These are phyloP conservation scores for Leccinum arenicola DNA, from an alignment of 768 basidiomycete genomes.

Conservation along the genomic window DNA sequence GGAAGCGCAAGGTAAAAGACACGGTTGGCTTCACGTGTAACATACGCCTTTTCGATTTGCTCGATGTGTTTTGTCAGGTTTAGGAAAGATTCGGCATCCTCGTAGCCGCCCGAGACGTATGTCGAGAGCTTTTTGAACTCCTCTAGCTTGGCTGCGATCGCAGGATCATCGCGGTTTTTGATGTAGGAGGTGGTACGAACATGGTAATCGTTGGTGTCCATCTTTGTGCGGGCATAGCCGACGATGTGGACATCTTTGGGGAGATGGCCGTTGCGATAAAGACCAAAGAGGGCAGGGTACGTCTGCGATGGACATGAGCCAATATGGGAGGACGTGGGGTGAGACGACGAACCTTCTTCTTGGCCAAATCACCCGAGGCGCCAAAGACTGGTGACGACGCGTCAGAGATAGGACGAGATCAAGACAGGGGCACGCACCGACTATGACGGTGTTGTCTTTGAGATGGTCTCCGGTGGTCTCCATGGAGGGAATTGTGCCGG, in stretches of 20 bases:
- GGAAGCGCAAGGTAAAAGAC: slow-evolving; percentile 97
- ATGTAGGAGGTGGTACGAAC: slow-evolving; percentile 83
- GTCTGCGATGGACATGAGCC: slow-evolving; percentile 60
- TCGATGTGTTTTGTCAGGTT: slow-evolving; percentile 73
- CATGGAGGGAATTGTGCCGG: slow-evolving; percentile 91
- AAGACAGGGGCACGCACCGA: slow-evolving; percentile 53
- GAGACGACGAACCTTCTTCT: slow-evolving; percentile 82
- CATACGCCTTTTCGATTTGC: slow-evolving; percentile 72
- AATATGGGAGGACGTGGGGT: slow-evolving; percentile 1
- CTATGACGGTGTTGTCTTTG: slow-evolving; percentile 85
- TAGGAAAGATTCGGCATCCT: slow-evolving; percentile 77
- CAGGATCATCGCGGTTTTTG: slow-evolving; percentile 66
- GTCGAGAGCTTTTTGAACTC: slow-evolving; percentile 80
- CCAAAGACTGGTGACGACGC: slow-evolving; percentile 65
- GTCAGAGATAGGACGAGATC: slow-evolving; percentile 9
- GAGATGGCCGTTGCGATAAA: slow-evolving; percentile 77
- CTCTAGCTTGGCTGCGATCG: slow-evolving; percentile 60
- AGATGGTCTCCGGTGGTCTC: slow-evolving; percentile 66
- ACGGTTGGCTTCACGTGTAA: slow-evolving; percentile 66
- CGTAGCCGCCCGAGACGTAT: slow-evolving; percentile 88
- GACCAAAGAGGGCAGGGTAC: slow-evolving; percentile 90
- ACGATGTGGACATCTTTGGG: slow-evolving; percentile 86
- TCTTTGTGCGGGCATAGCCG: slow-evolving; percentile 96
- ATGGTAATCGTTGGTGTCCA: slow-evolving; percentile 82
- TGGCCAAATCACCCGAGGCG: slow-evolving; percentile 95